phyloP scores from a whole-genome alignment of 805 yeast genomes.

The Metschnikowia hibisci region DNA sequence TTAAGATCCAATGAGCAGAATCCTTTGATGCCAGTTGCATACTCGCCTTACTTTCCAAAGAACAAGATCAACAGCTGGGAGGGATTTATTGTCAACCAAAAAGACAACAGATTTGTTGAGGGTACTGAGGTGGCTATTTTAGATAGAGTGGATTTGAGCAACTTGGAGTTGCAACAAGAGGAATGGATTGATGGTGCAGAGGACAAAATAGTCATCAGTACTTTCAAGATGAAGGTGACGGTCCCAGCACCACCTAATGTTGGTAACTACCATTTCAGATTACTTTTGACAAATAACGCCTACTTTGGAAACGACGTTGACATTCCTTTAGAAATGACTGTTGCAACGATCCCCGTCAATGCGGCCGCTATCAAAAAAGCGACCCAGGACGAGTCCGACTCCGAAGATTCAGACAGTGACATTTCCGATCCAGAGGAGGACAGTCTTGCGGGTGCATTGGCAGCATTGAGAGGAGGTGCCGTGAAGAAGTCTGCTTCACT shows the following conservation, averaged over 20 bases:
- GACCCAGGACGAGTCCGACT: slow-evolving; percentile 32
- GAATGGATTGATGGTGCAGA: slow-evolving; percentile 45
- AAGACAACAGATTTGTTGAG: slow-evolving; percentile 77
- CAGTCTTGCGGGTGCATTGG: slow-evolving; percentile 70
- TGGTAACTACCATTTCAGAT: slow-evolving; percentile 66
- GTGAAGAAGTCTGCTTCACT: slow-evolving; percentile 39
- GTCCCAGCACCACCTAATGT: slow-evolving; percentile 73
- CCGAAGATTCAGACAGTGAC: slow-evolving; percentile 47
- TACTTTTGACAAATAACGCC: slow-evolving; percentile 65
- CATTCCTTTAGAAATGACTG: slow-evolving; percentile 66
- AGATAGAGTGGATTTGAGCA: slow-evolving; percentile 50
- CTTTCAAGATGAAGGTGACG: slow-evolving; percentile 70
- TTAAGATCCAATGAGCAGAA: slow-evolving; percentile 58
- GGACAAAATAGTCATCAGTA: slow-evolving; percentile 48
- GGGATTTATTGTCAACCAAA: slow-evolving; percentile 65
- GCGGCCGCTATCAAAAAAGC: slow-evolving; percentile 17
- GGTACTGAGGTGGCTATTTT: slow-evolving; percentile 48
- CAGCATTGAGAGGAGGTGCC: slow-evolving; percentile 60
- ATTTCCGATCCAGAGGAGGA: slow-evolving; percentile 74
- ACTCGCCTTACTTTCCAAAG: slow-evolving; percentile 75
- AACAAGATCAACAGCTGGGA: slow-evolving; percentile 52
- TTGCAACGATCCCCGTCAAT: slow-evolving; percentile 44
- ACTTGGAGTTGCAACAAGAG: slow-evolving; percentile 51
- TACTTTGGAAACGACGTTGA: slow-evolving; percentile 82
- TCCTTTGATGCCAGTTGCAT: slow-evolving; percentile 63